Evolutionary conservation across 257 asterid genomes (phyloP).

Genomic region (Solanum piurae): DNA sequence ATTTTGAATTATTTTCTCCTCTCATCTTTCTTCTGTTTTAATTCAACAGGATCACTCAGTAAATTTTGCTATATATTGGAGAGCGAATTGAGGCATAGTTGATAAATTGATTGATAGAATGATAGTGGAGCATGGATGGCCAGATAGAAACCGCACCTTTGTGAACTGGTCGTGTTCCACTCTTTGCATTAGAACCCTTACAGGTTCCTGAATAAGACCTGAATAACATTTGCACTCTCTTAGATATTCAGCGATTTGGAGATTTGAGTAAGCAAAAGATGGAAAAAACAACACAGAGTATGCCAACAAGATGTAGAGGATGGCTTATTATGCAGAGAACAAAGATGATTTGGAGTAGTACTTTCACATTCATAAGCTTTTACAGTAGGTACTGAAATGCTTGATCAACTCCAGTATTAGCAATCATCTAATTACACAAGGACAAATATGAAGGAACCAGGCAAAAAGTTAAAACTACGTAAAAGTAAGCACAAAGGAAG

Average conservation of each 20-base stretch:
- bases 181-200: slow-evolving; percentile 68
- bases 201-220: slow-evolving; percentile 80
- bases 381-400: not conserved
- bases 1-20: not conserved
- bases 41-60: not conserved
- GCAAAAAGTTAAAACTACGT: not conserved
- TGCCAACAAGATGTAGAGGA: not conserved
- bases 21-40: not conserved
- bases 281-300: not conserved
- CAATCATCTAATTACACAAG: not conserved
- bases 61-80: not conserved
- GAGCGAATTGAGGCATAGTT: not conserved
- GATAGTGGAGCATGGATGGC: slow-evolving; percentile 3
- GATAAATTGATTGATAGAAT: not conserved
- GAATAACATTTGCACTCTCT: slow-evolving; percentile 12
- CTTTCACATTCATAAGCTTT: not conserved
- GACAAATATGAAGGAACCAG: not conserved
- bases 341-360: not conserved
- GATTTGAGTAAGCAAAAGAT: not conserved
- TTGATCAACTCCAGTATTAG: not conserved
- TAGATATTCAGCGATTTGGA: not conserved
- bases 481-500: not conserved
- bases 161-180: slow-evolving; percentile 61
- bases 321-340: not conserved
- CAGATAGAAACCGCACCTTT: slow-evolving; percentile 36